Base-by-base conservation (phyloP, 108 stramenopile genomes). In the Cylindrotheca fusiformis region DNA sequence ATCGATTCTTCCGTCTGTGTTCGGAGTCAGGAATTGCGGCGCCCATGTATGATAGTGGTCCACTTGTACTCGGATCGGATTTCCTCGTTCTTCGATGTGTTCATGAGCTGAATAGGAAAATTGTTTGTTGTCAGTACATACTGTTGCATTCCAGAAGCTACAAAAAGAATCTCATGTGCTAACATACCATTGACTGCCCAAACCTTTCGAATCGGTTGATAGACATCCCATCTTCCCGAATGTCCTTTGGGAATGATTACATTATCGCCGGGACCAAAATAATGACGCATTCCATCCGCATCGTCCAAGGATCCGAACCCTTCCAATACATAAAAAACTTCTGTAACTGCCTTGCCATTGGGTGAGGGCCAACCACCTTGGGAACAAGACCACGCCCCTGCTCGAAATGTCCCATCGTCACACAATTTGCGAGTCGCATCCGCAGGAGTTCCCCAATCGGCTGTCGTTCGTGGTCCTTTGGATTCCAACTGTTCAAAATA, bases 161-260 rank as follows among this genome's bases (percentile, higher is more conserved):
- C n/a, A n/a, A n/a, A n/a, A n/a, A n/a, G n/a, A n/a, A n/a, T n/a
- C n/a, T n/a, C n/a, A n/a, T n/a, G n/a, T n/a, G n/a, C n/a, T 14
- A 41, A 41, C 36, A 41, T 41, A 41, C 58, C 76, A 72, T 83
- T 60, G 25, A 85, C 87, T 32, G 59, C 58, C 87, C 87, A 88
- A n/a, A 88, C 64, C 60, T 88, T 88, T 49, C 83, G 87, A 55
- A 88, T 77, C 28, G 53, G 55, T 6, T 64, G 58, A 21, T 59
- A 52, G 1, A 88, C 82, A 80, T 88, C 87, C 87, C 87, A 88
- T 36, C 87, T 60, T 41, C 87, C 87, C 12, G 78, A 67, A 51
- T 76, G 77, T 3, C 84, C 82, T 46, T 85, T 85, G 3, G 87
- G 87, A 21, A 88, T 63, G n/a, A 85, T 79, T 3, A 88, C 87